phyloP scores from a whole-genome alignment of 306 rosid species.

The Calophaca sinica region DNA sequence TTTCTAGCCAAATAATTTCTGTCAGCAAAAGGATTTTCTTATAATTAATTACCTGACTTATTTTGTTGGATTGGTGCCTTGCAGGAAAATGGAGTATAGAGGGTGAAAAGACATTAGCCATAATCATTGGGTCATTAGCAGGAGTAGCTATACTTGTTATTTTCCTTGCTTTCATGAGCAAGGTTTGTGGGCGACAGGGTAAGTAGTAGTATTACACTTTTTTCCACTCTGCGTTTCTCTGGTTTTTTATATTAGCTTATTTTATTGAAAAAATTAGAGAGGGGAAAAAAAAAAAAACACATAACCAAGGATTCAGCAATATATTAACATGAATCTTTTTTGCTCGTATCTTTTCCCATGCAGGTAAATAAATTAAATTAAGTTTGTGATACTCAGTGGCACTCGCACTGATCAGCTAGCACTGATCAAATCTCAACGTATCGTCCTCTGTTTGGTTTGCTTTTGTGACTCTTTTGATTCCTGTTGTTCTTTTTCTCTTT shows the following conservation, averaged over 20 bases:
- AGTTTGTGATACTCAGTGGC: slow-evolving; percentile 35
- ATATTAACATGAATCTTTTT: slow-evolving; percentile 28
- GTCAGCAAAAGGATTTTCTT: too few species aligned
- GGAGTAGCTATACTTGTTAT: slow-evolving; percentile 78
- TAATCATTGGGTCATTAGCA: slow-evolving; percentile 77
- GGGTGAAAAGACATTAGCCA: slow-evolving; percentile 80
- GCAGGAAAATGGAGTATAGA: slow-evolving; percentile 62
- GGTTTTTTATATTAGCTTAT: neutral
- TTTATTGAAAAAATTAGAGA: neutral
- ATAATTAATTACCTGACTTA: neutral
- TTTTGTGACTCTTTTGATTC: slow-evolving; percentile 39
- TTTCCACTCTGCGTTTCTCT: neutral
- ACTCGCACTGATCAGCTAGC: slow-evolving; percentile 26
- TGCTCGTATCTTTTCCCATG: slow-evolving; percentile 36
- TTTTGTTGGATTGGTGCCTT: neutral
- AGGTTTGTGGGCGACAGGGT: slow-evolving; percentile 58
- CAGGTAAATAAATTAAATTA: slow-evolving; percentile 67
- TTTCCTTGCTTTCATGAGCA: slow-evolving; percentile 69
- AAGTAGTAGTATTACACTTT: neutral
- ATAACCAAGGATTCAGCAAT: neutral
- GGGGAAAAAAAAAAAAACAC: neutral
- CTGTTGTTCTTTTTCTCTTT: neutral
- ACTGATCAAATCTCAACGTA: slow-evolving; percentile 10
- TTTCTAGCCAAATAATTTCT: too few species aligned
- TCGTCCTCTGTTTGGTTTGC: slow-evolving; percentile 34